These are phyloP conservation scores for Crinitomyces ghanaensis DNA, from an alignment of 805 yeast species.

Conservation along the genomic window DNA sequence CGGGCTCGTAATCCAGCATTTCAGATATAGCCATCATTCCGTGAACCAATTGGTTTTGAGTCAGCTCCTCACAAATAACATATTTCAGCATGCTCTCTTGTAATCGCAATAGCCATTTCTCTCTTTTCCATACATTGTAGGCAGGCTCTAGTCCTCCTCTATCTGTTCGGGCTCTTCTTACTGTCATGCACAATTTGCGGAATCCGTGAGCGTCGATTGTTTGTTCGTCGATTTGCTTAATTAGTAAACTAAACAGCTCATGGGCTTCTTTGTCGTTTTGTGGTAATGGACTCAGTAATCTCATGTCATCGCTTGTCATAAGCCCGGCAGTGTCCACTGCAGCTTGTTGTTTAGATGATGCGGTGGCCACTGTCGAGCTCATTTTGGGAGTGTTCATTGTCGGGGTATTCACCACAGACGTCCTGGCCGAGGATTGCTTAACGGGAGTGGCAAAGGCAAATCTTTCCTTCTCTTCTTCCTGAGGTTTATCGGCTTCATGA, in stretches of 20 bases:
- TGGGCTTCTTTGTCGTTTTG: slow-evolving; percentile 11
- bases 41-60: slow-evolving; percentile 12
- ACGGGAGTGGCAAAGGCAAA: no score
- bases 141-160: slow-evolving; percentile 5
- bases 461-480: no score
- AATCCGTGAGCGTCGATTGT: slow-evolving; percentile 17
- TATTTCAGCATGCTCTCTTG: slow-evolving; percentile 10
- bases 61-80: slow-evolving; percentile 5
- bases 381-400: no score
- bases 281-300: slow-evolving; percentile 13
- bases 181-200: slow-evolving; percentile 14
- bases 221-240: slow-evolving; percentile 10
- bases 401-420: no score
- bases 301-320: no score
- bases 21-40: slow-evolving; percentile 15
- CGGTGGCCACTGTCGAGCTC: no score
- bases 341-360: no score
- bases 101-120: slow-evolving; percentile 7
- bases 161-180: slow-evolving; percentile 8
- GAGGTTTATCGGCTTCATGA: no score
- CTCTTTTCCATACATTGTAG: slow-evolving; percentile 11
- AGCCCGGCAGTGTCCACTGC: no score
- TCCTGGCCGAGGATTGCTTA: no score
- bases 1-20: slow-evolving; percentile 10
- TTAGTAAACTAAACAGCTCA: slow-evolving; percentile 11